A percentile compares a stretch with the other conserved stretches of the same genome.
Evolutionary conservation across 208 protist genomes (phyloP).

Genomic region (Trypanosoma melophagium): DNA sequence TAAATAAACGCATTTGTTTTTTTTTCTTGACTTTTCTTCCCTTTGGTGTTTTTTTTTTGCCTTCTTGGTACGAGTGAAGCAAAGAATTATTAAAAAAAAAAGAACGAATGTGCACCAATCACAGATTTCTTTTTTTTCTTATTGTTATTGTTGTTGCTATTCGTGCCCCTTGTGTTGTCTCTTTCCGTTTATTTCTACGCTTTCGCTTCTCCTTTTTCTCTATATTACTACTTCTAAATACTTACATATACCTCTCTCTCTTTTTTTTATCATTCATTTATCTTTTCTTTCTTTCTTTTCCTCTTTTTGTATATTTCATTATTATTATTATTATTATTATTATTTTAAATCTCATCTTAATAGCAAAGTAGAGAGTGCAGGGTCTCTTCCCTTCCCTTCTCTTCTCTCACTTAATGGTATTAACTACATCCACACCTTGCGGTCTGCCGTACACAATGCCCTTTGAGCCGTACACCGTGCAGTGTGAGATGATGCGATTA

Average conservation of each 20-base stretch:
- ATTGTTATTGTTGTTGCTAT: conserved; percentile 6
- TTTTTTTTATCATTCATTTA: too few species aligned
- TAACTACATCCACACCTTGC: neutral
- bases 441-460: conserved; percentile 27
- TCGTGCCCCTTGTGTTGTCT: neutral
- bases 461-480: conserved; percentile 54
- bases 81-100: neutral
- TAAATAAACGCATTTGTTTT: neutral
- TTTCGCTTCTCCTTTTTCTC: too few species aligned
- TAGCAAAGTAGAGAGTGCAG: too few species aligned
- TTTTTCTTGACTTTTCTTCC: neutral
- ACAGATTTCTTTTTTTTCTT: neutral
- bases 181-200: neutral
- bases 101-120: neutral
- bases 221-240: neutral
- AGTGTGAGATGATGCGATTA: conserved; percentile 86
- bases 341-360: neutral
- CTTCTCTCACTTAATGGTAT: neutral
- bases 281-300: too few species aligned
- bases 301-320: neutral
- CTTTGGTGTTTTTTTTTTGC: neutral
- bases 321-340: neutral
- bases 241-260: too few species aligned
- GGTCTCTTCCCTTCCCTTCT: neutral
- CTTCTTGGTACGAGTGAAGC: neutral